Evolutionary conservation across 2,329 filamentous ascomycete species (phyloP).

Genomic region (Xylariaceae sp.): DNA sequence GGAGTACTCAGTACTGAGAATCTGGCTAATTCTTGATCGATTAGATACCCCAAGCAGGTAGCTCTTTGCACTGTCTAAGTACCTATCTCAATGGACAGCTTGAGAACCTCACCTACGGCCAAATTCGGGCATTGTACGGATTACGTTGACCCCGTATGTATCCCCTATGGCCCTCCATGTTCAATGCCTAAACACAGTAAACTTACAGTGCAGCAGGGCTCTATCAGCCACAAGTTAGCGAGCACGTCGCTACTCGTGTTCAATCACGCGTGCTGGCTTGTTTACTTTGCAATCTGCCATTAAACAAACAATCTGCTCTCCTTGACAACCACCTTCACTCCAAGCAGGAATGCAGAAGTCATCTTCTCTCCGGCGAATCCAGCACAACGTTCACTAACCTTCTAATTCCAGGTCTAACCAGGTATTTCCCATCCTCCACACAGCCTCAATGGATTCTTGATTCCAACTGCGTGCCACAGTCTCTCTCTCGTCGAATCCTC

Average conservation of each 20-base stretch:
- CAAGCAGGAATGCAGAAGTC: slow-evolving; percentile 4
- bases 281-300: slow-evolving; percentile 10
- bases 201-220: background rate
- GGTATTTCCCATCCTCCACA: slow-evolving; percentile 5
- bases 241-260: slow-evolving; percentile 3
- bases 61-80: background rate
- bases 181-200: background rate
- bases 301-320: slow-evolving; percentile 15
- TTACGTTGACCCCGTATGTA: background rate
- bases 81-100: background rate
- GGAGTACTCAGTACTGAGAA: background rate
- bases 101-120: background rate
- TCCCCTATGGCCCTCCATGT: background rate
- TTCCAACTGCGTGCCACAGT: slow-evolving; percentile 3
- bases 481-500: slow-evolving; percentile 1
- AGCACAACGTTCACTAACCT: slow-evolving; percentile 3
- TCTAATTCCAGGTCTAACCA: background rate
- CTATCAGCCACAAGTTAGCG: slow-evolving; percentile 1
- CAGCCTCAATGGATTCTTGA: slow-evolving; percentile 4
- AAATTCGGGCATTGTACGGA: background rate
- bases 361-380: slow-evolving; percentile 7
- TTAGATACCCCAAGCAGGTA: background rate
- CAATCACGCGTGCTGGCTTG: slow-evolving; percentile 15
- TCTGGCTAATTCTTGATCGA: background rate
- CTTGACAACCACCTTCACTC: slow-evolving; percentile 12